Base-by-base conservation (phyloP, 768 basidiomycete species). In the Austroboletus eburneus region DNA sequence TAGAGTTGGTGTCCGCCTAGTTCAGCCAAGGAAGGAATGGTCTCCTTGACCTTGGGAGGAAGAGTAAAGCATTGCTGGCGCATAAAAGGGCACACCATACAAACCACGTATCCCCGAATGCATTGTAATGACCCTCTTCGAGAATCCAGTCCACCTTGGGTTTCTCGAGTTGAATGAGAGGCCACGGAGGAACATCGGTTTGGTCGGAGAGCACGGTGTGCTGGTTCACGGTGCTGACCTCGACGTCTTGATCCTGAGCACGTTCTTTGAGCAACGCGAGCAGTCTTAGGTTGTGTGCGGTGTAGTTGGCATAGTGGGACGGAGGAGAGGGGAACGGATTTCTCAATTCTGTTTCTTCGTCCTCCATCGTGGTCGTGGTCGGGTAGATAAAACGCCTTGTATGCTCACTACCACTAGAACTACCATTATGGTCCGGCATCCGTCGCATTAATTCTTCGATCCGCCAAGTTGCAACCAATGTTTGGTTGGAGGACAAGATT, bases 291-390 rank as follows among this genome's bases (percentile, higher is more conserved):
- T 93, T 91, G 59, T 79, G 81, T 1, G 76, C 51, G 0, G 90
- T 83, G 64, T 90, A 92, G 46, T 81, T 82, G 9, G 76, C 75
- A 66, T 91, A 91, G 61, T 88, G 86, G 13, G 86, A 86, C 0
- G 91, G 89, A 1, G 91, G 91, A 5, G 87, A 87, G 21, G 92
- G 92, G 63, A 94, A 95, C 9, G 87, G 89, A 66, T 89, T 91
- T 57, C 85, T 79, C 38, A 91, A 72, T 56, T 89, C 87, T 45
- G 81, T 75, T 45, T 84, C 83, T 51, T 88, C 83, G 49, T 87
- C 83, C 58, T 73, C 74, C 64, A 66, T 67, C 38, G 40, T 45
- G 21, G 34, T 33, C 14, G 21, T 27, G n/a, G n/a, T n/a, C n/a
- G n/a, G n/a, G n/a, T n/a, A n/a, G n/a, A n/a, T n/a, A n/a, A n/a